Base-by-base conservation (phyloP, 805 yeast genomes). In the Hagleromyces aurorensis region DNA sequence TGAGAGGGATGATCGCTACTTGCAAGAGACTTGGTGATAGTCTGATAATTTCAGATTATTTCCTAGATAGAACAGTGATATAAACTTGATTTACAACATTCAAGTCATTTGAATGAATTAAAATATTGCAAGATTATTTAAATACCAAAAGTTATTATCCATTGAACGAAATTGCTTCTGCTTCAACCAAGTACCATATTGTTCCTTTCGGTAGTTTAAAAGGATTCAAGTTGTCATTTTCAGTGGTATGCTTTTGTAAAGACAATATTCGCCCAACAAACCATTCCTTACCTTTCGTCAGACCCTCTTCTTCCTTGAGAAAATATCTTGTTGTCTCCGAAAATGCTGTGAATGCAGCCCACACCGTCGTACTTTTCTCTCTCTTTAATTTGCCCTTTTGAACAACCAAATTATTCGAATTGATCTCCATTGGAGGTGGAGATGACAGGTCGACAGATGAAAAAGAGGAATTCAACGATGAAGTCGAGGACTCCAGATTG, bases 261-360 rank as follows among this genome's bases (percentile, higher is more conserved):
- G 53, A 57, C 7, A 62, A 44, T 10, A 87, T 74, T 29, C 79
- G 62, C 0, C 82, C 94, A 19, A 89, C 77, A 47, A 87, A 66
- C 89, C 95, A 89, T 41, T 87, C 96, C 31, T 78, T 71, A 18
- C 59, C 64, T 7, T 54, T 54, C 13, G 50, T 43, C 13, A 64
- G 44, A 1, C 47, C 46, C 10, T 62, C 50, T 9, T 58, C 58
- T 26, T 64, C 62, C 29, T 73, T 71, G 40, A 89, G 59, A 47
- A 86, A 78, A 52, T 75, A 86, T 51, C 87, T 86, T 1, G 93
- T 91, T 1, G 84, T 78, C 2, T 89, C 94, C 9, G 48, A 50
- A 33, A 82, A 68, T 9, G 63, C 71, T 41, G 91, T 87, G 61
- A 89, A 89, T 1, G 94, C 94, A 0, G 96, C 96, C 97, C 97